phyloP scores from a whole-genome alignment of 306 rosid genomes.

The Pyrus betulifolia region DNA sequence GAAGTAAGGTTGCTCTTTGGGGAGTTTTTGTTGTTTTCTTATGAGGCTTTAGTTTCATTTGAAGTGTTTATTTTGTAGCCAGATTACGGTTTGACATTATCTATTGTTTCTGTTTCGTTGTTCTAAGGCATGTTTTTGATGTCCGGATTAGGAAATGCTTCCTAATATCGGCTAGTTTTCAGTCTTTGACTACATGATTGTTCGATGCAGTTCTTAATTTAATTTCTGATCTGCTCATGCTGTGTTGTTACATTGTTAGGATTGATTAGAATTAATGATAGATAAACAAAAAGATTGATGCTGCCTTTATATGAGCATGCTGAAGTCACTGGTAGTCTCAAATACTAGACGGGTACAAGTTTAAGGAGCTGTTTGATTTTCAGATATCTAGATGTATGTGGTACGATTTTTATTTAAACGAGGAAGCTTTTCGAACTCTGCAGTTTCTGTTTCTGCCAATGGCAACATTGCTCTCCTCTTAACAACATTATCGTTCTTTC shows the following conservation, averaged over 20 bases:
- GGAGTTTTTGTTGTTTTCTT: neutral
- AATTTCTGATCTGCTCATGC: neutral
- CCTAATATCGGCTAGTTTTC: neutral
- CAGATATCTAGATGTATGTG: neutral
- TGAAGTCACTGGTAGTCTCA: too few relatives aligned
- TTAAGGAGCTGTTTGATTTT: neutral
- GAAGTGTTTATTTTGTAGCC: neutral
- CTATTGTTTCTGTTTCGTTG: neutral
- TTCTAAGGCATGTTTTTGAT: neutral
- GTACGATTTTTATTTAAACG: neutral
- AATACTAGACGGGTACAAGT: neutral
- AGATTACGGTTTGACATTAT: neutral
- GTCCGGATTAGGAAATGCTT: neutral
- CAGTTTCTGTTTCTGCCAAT: neutral
- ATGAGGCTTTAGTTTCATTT: neutral
- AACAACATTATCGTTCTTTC: neutral
- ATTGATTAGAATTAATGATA: neutral
- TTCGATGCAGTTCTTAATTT: neutral
- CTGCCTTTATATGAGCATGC: neutral
- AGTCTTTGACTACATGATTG: neutral
- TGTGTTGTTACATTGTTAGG: neutral
- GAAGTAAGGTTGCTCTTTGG: conserved; percentile 24
- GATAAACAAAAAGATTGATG: neutral
- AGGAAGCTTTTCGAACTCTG: neutral
- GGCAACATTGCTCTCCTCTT: neutral